Evolutionary conservation across 345 rosid genomes (phyloP), one percentile per base, ranked within the genome.

Genomic region (Populus pruinosa): DNA sequence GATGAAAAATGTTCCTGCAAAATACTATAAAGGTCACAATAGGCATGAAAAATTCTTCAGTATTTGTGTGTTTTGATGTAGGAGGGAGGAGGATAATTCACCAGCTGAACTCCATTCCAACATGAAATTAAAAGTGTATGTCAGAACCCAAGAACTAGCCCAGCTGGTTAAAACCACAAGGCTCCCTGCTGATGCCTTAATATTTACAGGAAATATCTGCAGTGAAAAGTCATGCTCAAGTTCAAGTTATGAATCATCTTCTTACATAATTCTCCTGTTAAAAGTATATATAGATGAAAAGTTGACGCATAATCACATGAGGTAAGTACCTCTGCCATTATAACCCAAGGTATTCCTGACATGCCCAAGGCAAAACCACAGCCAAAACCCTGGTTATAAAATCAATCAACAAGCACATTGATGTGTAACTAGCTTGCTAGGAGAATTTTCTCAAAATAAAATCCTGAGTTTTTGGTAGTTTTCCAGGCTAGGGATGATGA

Each of bases 311-410:
- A 21, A 3, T 25, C 11, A 29, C 38, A 29, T 63, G 0, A 63
- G 9, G 33, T 2, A 35, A 3, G 14, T 86, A 93, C 97, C 97
- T 93, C 97, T 3, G 96, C 89, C 86, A 93, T 89, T 76, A 93
- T 90, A 50, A 89, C 87, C 95, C 94, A 91, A 11, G 97, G 93
- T 67, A 93, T 87, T 71, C 91, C 91, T 84, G 91, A 91, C 83
- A 91, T 90, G 76, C 94, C 97, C 21, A 93, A 56, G 23, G 93
- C 82, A 71, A 87, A 85, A 5, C 90, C 87, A 71, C 83, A 88
- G 1, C 85, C 76, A 67, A 85, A 27, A 86, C 82, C 91, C 90
- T 53, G 75, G 25, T 29, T 29, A 3, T 27, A 55, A 8, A 56
- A 56, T 31, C 31, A 33, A 77, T 69, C 27, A 31, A 25, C 16